These are phyloP conservation scores for Penicillium sp. DNA, from an alignment of 2,329 filamentous ascomycete species.

Conservation along the genomic window DNA sequence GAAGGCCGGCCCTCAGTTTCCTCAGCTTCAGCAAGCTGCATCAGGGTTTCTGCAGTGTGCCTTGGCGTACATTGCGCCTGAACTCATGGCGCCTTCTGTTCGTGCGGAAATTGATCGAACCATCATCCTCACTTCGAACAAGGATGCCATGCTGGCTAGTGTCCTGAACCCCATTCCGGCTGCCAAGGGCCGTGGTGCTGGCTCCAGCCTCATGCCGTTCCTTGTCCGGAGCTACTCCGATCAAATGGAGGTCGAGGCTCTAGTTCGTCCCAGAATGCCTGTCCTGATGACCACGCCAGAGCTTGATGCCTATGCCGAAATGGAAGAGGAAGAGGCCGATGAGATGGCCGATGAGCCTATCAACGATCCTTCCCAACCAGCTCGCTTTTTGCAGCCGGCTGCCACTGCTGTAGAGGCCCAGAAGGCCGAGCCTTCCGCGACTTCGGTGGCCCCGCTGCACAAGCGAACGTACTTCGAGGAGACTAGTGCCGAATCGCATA, in stretches of 20 bases:
- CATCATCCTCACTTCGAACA: slow-evolving; percentile 70
- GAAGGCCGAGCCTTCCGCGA: slow-evolving; percentile 11
- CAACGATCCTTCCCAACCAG: slow-evolving; percentile 16
- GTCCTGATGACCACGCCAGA: slow-evolving; percentile 37
- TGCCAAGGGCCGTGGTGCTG: slow-evolving; percentile 61
- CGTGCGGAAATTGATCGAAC: slow-evolving; percentile 79
- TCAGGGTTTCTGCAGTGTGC: slow-evolving; percentile 62
- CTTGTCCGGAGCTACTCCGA: slow-evolving; percentile 66
- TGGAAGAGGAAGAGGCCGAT: slow-evolving; percentile 36
- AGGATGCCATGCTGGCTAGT: slow-evolving; percentile 75
- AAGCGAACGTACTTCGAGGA: slow-evolving; percentile 36
- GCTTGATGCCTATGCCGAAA: slow-evolving; percentile 30
- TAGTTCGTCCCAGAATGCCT: slow-evolving; percentile 60
- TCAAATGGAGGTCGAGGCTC: slow-evolving; percentile 68
- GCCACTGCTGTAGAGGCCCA: slow-evolving; percentile 16
- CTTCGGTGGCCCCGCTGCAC: slow-evolving; percentile 15
- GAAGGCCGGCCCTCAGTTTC: slow-evolving; percentile 21
- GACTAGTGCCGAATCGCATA: slow-evolving; percentile 7
- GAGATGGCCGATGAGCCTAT: slow-evolving; percentile 18
- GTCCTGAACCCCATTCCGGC: slow-evolving; percentile 75
- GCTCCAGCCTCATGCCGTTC: slow-evolving; percentile 78
- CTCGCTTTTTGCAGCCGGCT: slow-evolving; percentile 29
- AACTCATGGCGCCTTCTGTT: slow-evolving; percentile 68
- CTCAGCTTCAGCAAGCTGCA: slow-evolving; percentile 60
- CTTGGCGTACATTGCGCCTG: slow-evolving; percentile 65